Evolutionary conservation across 345 rosid species (phyloP).

Genomic region (Anastatica hierochuntica): DNA sequence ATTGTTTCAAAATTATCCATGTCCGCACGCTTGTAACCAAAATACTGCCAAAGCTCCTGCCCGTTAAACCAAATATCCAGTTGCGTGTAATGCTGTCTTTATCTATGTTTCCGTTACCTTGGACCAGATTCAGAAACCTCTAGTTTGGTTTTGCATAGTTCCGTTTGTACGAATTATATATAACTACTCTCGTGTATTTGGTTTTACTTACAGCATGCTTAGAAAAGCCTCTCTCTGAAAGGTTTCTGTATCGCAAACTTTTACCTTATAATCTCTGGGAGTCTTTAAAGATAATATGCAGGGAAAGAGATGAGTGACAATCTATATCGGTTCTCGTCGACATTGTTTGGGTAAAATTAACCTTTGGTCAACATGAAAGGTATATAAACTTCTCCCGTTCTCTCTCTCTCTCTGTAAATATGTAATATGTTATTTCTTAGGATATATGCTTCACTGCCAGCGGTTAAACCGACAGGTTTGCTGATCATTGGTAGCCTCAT

Average conservation of each 20-base stretch:
- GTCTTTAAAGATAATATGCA: constrained; percentile 10
- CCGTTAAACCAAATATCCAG: constrained; percentile 48
- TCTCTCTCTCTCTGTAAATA: neutral
- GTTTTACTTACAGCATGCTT: neutral
- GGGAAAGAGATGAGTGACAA: constrained; percentile 15
- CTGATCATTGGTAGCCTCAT: constrained; percentile 5
- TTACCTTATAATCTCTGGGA: neutral
- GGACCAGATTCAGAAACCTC: constrained; percentile 15
- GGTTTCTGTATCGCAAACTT: neutral
- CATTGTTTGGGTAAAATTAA: too few species aligned
- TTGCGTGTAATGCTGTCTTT: constrained; percentile 36
- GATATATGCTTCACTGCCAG: constrained; percentile 1
- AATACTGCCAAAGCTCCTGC: constrained; percentile 40
- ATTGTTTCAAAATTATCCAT: constrained; percentile 38
- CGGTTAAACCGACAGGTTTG: constrained; percentile 3
- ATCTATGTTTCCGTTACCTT: constrained; percentile 13
- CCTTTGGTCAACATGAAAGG: constrained; percentile 12
- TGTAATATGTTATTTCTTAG: neutral
- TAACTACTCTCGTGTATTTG: neutral
- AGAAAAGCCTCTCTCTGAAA: constrained; percentile 13
- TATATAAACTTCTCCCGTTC: neutral
- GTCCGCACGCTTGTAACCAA: constrained; percentile 44
- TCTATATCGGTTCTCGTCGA: too few species aligned
- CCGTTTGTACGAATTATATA: constrained; percentile 15
- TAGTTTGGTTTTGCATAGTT: constrained; percentile 14